phyloP scores from a whole-genome alignment of 306 rosid genomes.

The Lathyrus aphaca region DNA sequence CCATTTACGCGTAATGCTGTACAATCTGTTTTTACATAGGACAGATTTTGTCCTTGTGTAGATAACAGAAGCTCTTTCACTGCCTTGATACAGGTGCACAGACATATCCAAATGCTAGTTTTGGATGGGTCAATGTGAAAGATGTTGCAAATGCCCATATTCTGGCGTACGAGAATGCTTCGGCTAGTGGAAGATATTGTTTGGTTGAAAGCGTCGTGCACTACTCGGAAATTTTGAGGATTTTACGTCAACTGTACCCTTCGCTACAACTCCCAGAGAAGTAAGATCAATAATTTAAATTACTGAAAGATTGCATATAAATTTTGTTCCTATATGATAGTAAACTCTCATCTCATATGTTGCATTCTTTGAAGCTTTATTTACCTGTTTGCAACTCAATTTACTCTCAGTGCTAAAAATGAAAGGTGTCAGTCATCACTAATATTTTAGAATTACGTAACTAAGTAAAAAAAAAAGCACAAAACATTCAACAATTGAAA shows the following conservation, averaged over 20 bases:
- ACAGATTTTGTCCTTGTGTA: neutral
- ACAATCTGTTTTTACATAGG: neutral
- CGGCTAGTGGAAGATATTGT: conserved; percentile 77
- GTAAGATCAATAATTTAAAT: conserved; percentile 45
- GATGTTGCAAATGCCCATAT: conserved; percentile 82
- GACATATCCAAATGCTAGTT: conserved; percentile 51
- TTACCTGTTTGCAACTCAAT: conserved; percentile 4
- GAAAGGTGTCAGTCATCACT: conserved; percentile 2
- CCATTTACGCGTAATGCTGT: neutral
- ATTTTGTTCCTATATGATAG: neutral
- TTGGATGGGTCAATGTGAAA: conserved; percentile 79
- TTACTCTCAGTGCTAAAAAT: conserved; percentile 1
- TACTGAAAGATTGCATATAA: conserved; percentile 6
- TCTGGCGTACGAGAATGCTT: conserved; percentile 74
- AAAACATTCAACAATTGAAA: neutral
- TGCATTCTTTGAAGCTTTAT: conserved; percentile 1
- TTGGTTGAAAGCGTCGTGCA: conserved; percentile 63
- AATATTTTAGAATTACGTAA: conserved; percentile 15
- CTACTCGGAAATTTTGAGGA: conserved; percentile 55
- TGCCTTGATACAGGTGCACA: conserved; percentile 58
- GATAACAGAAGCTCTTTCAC: conserved; percentile 10
- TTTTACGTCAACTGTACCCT: conserved; percentile 60
- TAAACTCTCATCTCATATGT: neutral
- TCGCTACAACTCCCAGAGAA: conserved; percentile 60
- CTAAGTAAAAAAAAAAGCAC: too few species aligned